A percentile compares a stretch with the other conserved stretches of the same genome.
Evolutionary conservation across 2,329 filamentous ascomycete genomes (phyloP).

Genomic region (Aureobasidium sp.): DNA sequence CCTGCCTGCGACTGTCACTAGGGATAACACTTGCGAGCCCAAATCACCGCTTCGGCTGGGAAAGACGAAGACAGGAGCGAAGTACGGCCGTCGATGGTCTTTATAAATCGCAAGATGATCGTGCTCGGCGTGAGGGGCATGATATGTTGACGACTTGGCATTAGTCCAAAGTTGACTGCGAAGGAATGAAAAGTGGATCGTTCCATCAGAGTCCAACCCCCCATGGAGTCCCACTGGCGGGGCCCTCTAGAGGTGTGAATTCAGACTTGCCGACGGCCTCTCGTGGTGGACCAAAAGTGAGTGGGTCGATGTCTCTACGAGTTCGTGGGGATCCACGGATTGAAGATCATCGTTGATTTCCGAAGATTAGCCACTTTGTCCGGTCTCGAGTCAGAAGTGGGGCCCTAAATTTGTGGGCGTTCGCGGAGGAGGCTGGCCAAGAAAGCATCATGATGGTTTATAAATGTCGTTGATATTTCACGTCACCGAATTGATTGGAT

Average conservation of each 20-base stretch:
- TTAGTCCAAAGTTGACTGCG: neutral
- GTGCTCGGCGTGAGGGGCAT: neutral
- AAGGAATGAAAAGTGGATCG: neutral
- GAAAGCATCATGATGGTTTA: constrained; percentile 1
- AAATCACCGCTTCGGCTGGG: neutral
- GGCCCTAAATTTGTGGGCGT: neutral
- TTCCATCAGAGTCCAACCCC: neutral
- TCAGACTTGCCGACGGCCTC: neutral
- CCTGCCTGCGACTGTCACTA: neutral
- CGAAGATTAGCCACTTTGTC: neutral
- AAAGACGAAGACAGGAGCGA: neutral
- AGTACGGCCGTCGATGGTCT: neutral
- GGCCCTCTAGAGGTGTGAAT: neutral
- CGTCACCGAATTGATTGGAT: neutral
- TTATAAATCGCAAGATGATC: neutral
- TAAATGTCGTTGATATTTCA: neutral
- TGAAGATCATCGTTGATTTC: neutral
- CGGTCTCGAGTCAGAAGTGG: neutral
- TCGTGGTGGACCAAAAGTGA: neutral
- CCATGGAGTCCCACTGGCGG: neutral
- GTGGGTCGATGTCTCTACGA: neutral
- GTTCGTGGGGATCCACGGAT: neutral
- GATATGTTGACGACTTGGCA: neutral
- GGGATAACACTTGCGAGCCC: neutral
- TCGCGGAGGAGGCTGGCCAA: neutral